phyloP scores from a whole-genome alignment of 2,329 filamentous ascomycete species.

The Chaetomium globosum region DNA sequence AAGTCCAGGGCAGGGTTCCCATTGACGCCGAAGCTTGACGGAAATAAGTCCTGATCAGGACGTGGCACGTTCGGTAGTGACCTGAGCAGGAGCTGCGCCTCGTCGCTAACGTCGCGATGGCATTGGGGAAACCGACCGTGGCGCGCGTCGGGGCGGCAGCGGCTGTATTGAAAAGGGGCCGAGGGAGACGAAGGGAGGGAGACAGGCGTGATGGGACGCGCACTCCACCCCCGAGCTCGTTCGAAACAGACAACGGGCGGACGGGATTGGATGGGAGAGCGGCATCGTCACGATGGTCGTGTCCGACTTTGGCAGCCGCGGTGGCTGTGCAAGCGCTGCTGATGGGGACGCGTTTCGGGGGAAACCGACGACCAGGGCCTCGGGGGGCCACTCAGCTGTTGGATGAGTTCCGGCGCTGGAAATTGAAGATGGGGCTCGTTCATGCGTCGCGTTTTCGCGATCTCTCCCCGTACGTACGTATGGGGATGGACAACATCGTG shows the following conservation, averaged over 20 bases:
- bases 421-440: background rate
- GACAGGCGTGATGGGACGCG: background rate
- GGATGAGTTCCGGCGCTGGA: background rate
- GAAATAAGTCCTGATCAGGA: background rate
- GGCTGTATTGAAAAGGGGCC: no score
- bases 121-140: no score
- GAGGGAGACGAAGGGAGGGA: no score
- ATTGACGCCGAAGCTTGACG: background rate
- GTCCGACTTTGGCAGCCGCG: background rate
- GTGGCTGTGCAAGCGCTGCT: constrained; percentile 8
- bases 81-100: background rate
- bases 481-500: no score
- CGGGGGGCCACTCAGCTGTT: background rate
- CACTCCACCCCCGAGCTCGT: background rate
- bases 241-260: background rate
- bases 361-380: background rate
- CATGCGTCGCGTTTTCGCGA: background rate
- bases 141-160: no score
- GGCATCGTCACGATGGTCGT: background rate
- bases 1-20: no score
- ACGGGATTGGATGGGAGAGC: background rate
- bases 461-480: background rate
- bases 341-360: constrained; percentile 6
- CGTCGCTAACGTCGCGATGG: no score
- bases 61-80: background rate